Conservation (phyloP, 371 early-diverging fungal species). For the Rhizopus arrhizus region DNA sequence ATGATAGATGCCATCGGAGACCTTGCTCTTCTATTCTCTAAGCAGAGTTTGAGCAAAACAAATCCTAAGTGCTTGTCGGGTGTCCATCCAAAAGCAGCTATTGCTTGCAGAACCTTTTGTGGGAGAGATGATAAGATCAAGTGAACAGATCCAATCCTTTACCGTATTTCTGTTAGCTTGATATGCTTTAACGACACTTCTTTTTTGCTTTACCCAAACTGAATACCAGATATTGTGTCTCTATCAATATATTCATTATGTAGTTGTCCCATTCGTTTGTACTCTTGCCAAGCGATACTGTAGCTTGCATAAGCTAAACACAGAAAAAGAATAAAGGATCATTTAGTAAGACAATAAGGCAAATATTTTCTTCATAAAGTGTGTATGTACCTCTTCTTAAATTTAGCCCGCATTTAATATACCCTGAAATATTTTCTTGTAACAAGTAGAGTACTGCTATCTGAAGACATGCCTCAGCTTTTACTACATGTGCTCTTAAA, state of each 20-base stretch:
- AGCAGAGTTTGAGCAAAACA: constrained; percentile 53
- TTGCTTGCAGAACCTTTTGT: constrained; percentile 52
- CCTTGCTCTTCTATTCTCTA: constrained; percentile 51
- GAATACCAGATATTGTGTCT: constrained; percentile 53
- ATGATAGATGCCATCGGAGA: constrained; percentile 60
- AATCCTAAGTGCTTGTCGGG: constrained; percentile 63
- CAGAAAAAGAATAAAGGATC: constrained; percentile 24
- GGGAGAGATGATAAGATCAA: constrained; percentile 62
- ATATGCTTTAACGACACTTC: neutral
- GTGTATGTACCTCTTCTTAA: constrained; percentile 33
- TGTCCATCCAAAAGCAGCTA: constrained; percentile 59
- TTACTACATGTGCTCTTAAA: constrained; percentile 59
- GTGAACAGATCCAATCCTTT: constrained; percentile 61
- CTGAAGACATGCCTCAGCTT: constrained; percentile 61
- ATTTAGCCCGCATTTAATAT: constrained; percentile 62
- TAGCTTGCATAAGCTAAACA: constrained; percentile 46
- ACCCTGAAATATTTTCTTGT: constrained; percentile 62
- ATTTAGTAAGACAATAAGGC: neutral
- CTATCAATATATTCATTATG: constrained; percentile 45
- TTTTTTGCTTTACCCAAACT: constrained; percentile 40
- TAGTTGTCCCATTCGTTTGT: constrained; percentile 44
- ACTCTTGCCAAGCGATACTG: constrained; percentile 52
- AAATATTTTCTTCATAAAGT: neutral
- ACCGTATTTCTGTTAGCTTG: neutral
- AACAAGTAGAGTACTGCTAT: constrained; percentile 60